phyloP scores from a whole-genome alignment of 495 filamentous ascomycete species.

The Penicillium canescens region DNA sequence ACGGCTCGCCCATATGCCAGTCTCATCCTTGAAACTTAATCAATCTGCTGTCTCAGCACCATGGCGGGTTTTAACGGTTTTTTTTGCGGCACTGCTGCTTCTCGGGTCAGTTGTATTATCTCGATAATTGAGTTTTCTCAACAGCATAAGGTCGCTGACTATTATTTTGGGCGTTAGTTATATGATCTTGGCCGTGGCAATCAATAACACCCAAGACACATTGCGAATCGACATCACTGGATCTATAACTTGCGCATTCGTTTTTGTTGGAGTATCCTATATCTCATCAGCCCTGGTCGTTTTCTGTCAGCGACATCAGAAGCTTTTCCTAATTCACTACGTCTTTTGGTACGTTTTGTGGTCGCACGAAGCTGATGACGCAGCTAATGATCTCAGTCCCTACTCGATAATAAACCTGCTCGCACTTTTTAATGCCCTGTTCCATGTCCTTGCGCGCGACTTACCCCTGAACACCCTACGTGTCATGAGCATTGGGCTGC shows the following conservation, averaged over 20 bases:
- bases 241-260: neutral
- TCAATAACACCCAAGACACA: neutral
- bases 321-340: neutral
- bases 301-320: neutral
- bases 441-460: constrained; percentile 31
- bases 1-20: too few relatives aligned
- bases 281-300: neutral
- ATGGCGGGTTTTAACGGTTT: neutral
- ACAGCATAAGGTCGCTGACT: neutral
- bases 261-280: neutral
- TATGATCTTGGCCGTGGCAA: constrained; percentile 3
- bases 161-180: neutral
- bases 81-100: neutral
- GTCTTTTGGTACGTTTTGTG: neutral
- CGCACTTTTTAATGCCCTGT: constrained; percentile 32
- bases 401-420: constrained; percentile 28
- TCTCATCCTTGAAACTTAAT: too few relatives aligned
- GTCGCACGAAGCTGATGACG: too few relatives aligned
- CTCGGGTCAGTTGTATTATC: neutral
- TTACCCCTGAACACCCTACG: constrained; percentile 24
- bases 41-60: neutral
- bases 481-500: constrained; percentile 25
- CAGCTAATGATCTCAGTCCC: constrained; percentile 19
- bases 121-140: neutral
- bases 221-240: neutral